Percentiles rank a stretch among this genome's conserved stretches.
These are phyloP conservation scores for Diphasiastrum complanatum DNA, from an alignment of 83 land plant genomes.

Conservation along the genomic window DNA sequence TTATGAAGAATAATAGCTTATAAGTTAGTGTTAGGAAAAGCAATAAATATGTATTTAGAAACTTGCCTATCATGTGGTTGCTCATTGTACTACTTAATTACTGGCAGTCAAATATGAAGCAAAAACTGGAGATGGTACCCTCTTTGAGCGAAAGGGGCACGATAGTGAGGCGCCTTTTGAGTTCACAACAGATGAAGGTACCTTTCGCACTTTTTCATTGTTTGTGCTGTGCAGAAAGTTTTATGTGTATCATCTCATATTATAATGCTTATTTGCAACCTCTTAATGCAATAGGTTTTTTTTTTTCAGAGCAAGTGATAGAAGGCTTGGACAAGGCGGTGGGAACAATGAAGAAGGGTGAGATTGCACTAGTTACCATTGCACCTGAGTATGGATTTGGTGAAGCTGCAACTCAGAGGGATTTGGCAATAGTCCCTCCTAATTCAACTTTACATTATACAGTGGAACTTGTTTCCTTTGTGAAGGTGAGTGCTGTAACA, in stretches of 20 bases:
- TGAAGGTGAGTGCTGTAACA: slow-evolving; percentile 63
- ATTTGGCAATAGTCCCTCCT: slow-evolving; percentile 49
- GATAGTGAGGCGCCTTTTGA: slow-evolving; percentile 43
- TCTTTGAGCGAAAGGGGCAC: slow-evolving; percentile 61
- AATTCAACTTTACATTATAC: slow-evolving; percentile 52
- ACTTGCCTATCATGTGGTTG: neutral
- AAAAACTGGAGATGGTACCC: slow-evolving; percentile 59
- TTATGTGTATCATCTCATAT: neutral
- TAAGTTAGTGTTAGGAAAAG: no score
- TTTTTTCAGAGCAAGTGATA: slow-evolving; percentile 51
- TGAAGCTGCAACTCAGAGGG: slow-evolving; percentile 29
- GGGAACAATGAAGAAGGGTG: slow-evolving; percentile 72
- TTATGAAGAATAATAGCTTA: no score
- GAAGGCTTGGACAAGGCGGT: slow-evolving; percentile 67
- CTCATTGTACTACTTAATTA: neutral
- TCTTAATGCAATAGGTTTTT: neutral
- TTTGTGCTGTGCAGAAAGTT: neutral
- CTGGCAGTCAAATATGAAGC: slow-evolving; percentile 65
- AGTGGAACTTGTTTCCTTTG: slow-evolving; percentile 59
- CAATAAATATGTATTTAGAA: no score
- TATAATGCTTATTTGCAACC: neutral
- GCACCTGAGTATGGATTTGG: slow-evolving; percentile 72
- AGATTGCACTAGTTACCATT: slow-evolving; percentile 46
- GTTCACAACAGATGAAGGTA: slow-evolving; percentile 74
- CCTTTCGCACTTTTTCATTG: neutral